Evolutionary conservation across 2,329 filamentous ascomycete genomes (phyloP).

Genomic region (Aspergillus ustus): DNA sequence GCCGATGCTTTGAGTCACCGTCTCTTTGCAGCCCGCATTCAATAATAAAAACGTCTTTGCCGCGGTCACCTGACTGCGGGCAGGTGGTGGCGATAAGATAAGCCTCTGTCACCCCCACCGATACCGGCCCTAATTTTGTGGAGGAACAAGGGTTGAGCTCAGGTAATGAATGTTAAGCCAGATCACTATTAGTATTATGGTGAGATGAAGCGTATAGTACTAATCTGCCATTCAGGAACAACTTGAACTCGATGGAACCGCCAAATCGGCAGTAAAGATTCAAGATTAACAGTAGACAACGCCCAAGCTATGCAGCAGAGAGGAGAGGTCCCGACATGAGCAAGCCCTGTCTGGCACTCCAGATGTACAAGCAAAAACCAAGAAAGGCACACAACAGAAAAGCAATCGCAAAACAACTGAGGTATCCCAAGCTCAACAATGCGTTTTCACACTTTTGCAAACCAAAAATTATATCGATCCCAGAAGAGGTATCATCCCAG

Average conservation of each 20-base stretch:
- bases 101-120: constrained; percentile 1
- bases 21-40: constrained; percentile 5
- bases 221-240: constrained; percentile 4
- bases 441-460: constrained; percentile 25
- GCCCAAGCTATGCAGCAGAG: constrained; percentile 19
- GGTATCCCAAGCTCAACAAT: constrained; percentile 16
- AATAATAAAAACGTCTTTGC: not conserved
- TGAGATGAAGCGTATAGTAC: not conserved
- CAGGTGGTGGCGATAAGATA: constrained; percentile 27
- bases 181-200: constrained; percentile 11
- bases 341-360: constrained; percentile 3
- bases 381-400: constrained; percentile 4
- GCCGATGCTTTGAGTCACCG: constrained; percentile 22
- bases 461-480: constrained; percentile 24
- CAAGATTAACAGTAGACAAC: constrained; percentile 6
- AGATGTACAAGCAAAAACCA: not conserved
- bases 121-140: constrained; percentile 2
- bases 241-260: not conserved
- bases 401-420: constrained; percentile 3
- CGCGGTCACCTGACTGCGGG: constrained; percentile 22
- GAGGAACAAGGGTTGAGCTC: too few relatives aligned
- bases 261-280: not conserved
- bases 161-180: not conserved
- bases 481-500: constrained; percentile 24
- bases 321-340: constrained; percentile 1